phyloP scores from a whole-genome alignment of 805 yeast species.

The Blastobotrys peoriensis region DNA sequence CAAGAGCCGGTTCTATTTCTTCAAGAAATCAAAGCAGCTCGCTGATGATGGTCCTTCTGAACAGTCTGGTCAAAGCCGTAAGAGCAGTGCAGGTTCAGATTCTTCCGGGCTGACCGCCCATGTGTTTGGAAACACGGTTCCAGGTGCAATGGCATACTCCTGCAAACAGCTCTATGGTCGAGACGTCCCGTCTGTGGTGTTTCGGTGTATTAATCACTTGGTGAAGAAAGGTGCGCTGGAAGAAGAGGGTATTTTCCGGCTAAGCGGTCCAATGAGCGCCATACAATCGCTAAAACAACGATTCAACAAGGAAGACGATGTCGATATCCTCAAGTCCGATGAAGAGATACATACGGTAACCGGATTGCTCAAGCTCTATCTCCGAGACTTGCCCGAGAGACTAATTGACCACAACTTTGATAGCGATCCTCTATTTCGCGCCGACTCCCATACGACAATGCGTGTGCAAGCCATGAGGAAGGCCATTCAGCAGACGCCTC shows the following conservation, averaged over 20 bases:
- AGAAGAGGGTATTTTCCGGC: conserved; percentile 86
- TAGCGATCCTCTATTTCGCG: neutral
- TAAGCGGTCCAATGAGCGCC: conserved; percentile 80
- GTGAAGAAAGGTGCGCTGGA: conserved; percentile 61
- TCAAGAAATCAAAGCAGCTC: neutral
- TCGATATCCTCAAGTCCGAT: conserved; percentile 46
- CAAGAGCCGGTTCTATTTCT: neutral
- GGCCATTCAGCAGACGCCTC: neutral
- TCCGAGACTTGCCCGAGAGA: conserved; percentile 68
- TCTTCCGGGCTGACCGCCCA: neutral
- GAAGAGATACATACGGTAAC: conserved; percentile 80
- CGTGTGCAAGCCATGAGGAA: neutral
- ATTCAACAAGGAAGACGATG: conserved; percentile 63
- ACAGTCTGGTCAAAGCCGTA: conserved; percentile 1
- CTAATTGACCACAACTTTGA: neutral
- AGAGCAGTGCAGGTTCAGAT: conserved; percentile 27
- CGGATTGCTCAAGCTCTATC: conserved; percentile 74
- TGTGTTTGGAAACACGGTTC: conserved; percentile 63
- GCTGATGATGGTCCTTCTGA: neutral
- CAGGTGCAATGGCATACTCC: conserved; percentile 47
- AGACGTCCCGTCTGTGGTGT: conserved; percentile 68
- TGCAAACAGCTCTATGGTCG: conserved; percentile 39
- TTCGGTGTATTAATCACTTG: conserved; percentile 65
- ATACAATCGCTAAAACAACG: conserved; percentile 61
- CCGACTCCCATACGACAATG: neutral